Evolutionary conservation across 352 stramenopile genomes (phyloP), one percentile per base, ranked within the genome.

Genomic region (Elongisporangium prolatum): DNA sequence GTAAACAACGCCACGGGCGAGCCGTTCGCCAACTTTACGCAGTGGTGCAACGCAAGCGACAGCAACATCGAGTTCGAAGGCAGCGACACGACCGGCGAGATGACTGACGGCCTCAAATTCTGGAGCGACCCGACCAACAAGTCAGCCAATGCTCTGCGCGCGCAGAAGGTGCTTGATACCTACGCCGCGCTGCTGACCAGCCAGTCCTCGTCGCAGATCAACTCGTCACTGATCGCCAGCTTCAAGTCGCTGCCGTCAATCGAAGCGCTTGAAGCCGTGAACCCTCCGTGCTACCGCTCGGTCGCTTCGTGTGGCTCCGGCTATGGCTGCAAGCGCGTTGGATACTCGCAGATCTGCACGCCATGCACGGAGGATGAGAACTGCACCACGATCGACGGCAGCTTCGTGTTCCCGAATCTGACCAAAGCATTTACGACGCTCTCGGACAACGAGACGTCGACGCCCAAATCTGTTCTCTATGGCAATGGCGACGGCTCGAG

Each of bases 281-380:
- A 94, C 66, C 80, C 80, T 16, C 78, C 77, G 40, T 94, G 84
- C 66, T 94, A 86, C 64, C 69, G 75, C 69, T 86, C 74, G 20
- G 76, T 87, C 14, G 48, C 63, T 16, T 59, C 63, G 9, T 91
- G 83, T 50, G 75, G 75, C 17, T 72, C 59, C 13, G 73, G 70
- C 38, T 74, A 64, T 21, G 81, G 80, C 52, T 93, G 84, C 65
- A 79, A 86, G 67, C 84, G 84, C 50, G 69, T 71, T 1, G 72
- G 74, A 11, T 90, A 89, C 75, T 83, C 77, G 34, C 84, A 93
- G 64, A 16, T 93, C n/a, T 93, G 84, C 60, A 84, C 65, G 14
- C 54, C 59, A 21, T 94, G 84, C 62, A 61, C 68, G 2, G 60
- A 60, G 0, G 62, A 40, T 18, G 74, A 81, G 48, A 48, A 61